Evolutionary conservation across 495 filamentous ascomycete species (phyloP).

Genomic region (Bathelium albidoporum): DNA sequence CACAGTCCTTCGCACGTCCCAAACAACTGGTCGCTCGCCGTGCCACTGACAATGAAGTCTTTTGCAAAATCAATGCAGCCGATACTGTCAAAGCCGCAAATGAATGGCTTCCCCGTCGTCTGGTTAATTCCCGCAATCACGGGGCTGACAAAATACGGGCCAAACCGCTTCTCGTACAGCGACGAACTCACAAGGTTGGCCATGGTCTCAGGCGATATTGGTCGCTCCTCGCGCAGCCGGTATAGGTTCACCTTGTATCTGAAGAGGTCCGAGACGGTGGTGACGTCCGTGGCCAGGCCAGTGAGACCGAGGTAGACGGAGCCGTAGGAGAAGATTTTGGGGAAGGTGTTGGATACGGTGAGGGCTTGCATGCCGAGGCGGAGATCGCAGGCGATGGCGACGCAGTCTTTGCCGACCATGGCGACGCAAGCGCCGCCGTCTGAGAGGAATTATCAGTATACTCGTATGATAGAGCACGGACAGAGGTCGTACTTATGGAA

Average conservation of each 20-base stretch:
- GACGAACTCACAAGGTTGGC: constrained; percentile 86
- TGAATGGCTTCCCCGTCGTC: constrained; percentile 86
- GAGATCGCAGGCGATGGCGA: constrained; percentile 97
- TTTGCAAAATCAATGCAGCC: constrained; percentile 99
- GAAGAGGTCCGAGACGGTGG: constrained; percentile 91
- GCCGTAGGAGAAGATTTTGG: constrained; percentile 97
- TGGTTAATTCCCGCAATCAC: constrained; percentile 90
- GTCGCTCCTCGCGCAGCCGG: constrained; percentile 91
- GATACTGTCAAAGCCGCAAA: constrained; percentile 98
- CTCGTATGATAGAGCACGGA: constrained; percentile 8
- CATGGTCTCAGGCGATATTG: constrained; percentile 87
- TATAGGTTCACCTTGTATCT: constrained; percentile 99
- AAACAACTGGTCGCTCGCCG: constrained; percentile 92
- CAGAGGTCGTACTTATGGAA: constrained; percentile 63
- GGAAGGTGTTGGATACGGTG: constrained; percentile 98
- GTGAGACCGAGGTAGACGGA: constrained; percentile 90
- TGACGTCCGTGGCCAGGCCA: constrained; percentile 89
- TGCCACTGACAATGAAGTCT: constrained; percentile 97
- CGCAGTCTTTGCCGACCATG: constrained; percentile 99
- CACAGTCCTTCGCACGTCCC: constrained; percentile 97
- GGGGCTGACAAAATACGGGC: constrained; percentile 88
- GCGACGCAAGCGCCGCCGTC: constrained; percentile 94
- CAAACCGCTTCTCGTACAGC: constrained; percentile 91
- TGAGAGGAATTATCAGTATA: constrained; percentile 30
- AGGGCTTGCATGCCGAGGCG: constrained; percentile 93